Conservation (phyloP, 2,329 filamentous ascomycete genomes). For the Claviceps lovelessii region DNA sequence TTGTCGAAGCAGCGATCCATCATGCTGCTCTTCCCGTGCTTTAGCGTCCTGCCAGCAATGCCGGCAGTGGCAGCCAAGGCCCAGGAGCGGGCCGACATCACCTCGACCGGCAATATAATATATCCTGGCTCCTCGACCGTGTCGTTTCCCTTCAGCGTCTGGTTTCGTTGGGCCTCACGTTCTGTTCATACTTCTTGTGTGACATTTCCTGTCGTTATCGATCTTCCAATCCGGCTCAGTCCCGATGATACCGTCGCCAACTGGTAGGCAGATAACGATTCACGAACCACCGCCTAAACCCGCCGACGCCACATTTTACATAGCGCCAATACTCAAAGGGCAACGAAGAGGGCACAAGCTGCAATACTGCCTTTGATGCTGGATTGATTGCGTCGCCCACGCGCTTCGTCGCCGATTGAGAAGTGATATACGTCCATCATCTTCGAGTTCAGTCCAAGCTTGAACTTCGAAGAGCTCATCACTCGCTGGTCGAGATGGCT, state of each 20-base stretch:
- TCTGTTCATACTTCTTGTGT: background rate
- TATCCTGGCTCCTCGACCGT: conserved; percentile 1
- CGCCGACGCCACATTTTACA: background rate
- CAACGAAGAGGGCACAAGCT: background rate
- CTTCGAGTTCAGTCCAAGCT: background rate
- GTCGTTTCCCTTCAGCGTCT: background rate
- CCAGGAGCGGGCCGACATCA: conserved; percentile 7
- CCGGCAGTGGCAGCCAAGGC: too few species aligned
- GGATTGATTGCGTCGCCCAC: background rate
- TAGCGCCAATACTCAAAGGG: background rate
- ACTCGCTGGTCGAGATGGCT: conserved; percentile 25
- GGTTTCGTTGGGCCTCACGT: background rate
- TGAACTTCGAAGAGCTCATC: background rate
- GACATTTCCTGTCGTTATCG: background rate
- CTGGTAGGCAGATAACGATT: background rate
- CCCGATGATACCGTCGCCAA: background rate
- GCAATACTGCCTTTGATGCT: background rate
- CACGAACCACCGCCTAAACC: background rate
- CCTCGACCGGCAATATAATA: conserved; percentile 9
- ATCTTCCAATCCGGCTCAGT: background rate
- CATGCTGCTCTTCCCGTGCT: conserved; percentile 9
- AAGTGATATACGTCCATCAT: background rate
- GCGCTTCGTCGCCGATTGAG: conserved; percentile 2
- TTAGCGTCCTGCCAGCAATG: conserved; percentile 1
- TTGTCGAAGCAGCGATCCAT: conserved; percentile 9